A percentile compares a stretch with the other conserved stretches of the same genome.
Conservation (phyloP, 345 rosid genomes). For the Brassica incana region DNA sequence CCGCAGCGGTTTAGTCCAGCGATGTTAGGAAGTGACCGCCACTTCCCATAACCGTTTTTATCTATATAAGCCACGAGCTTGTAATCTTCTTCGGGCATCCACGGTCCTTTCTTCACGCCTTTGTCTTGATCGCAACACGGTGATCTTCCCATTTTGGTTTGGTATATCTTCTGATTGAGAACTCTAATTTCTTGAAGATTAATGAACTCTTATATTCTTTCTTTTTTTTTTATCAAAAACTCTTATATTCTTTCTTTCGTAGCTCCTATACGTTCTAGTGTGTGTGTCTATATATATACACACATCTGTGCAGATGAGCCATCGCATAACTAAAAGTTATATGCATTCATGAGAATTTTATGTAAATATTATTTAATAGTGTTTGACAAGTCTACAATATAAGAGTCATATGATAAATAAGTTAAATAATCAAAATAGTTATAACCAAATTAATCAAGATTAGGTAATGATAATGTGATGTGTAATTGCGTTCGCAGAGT, state of each 20-base stretch:
- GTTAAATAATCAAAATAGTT: constrained; percentile 17
- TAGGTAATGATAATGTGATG: constrained; percentile 38
- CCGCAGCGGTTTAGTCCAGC: constrained; percentile 91
- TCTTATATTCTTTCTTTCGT: constrained; percentile 22
- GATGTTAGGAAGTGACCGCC: constrained; percentile 70
- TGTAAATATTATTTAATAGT: constrained; percentile 9
- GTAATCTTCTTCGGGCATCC: constrained; percentile 76
- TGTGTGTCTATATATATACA: constrained; percentile 14
- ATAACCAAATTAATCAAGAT: constrained; percentile 3
- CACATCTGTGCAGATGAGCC: neutral
- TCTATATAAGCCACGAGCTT: constrained; percentile 53
- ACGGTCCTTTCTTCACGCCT: constrained; percentile 75
- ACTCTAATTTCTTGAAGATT: neutral
- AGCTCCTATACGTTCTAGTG: constrained; percentile 17
- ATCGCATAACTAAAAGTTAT: constrained; percentile 8
- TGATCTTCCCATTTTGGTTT: constrained; percentile 50
- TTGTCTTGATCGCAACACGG: constrained; percentile 49
- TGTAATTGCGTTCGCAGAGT: constrained; percentile 30
- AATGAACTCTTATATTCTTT: constrained; percentile 13
- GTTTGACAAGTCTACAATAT: constrained; percentile 13
- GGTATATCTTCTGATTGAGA: neutral
- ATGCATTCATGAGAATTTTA: constrained; percentile 28
- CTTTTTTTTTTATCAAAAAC: neutral
- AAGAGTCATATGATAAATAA: constrained; percentile 5
- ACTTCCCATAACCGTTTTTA: constrained; percentile 59